Evolutionary conservation across 768 basidiomycete genomes (phyloP).

Genomic region (Russula ochroleuca): DNA sequence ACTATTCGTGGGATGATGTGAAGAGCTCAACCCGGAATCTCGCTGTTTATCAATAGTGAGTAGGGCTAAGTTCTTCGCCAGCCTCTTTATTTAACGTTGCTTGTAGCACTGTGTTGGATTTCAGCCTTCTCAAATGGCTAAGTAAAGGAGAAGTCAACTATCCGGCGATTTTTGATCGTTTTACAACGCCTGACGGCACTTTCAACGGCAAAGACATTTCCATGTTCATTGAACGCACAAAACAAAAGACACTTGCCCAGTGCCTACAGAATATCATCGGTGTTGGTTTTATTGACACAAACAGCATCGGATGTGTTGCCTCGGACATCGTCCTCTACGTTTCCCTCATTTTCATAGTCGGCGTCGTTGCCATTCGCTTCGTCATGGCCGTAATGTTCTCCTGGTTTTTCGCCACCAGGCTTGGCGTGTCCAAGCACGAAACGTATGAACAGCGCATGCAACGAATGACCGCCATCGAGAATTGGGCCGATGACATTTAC

Average conservation of each 20-base stretch:
- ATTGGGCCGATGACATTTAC: slow-evolving; percentile 96
- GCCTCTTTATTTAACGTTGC: slow-evolving; percentile 20
- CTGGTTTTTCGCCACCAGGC: slow-evolving; percentile 96
- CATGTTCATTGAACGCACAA: slow-evolving; percentile 74
- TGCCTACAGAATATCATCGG: slow-evolving; percentile 85
- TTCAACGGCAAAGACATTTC: slow-evolving; percentile 84
- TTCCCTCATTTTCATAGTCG: slow-evolving; percentile 95
- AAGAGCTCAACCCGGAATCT: slow-evolving; percentile 64
- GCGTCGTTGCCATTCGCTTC: slow-evolving; percentile 93
- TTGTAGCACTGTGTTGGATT: slow-evolving; percentile 79
- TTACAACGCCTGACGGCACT: slow-evolving; percentile 64
- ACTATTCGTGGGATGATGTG: slow-evolving; percentile 90
- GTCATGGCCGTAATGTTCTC: slow-evolving; percentile 94
- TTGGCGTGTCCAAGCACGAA: slow-evolving; percentile 91
- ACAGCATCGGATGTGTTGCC: slow-evolving; percentile 93
- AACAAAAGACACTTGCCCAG: slow-evolving; percentile 60
- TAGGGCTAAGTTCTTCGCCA: slow-evolving; percentile 25
- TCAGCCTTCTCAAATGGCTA: slow-evolving; percentile 82
- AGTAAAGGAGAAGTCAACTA: slow-evolving; percentile 75
- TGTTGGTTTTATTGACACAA: slow-evolving; percentile 92
- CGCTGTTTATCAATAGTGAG: slow-evolving; percentile 92
- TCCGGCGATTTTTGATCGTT: slow-evolving; percentile 74
- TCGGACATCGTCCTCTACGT: slow-evolving; percentile 92
- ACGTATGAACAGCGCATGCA: slow-evolving; percentile 90
- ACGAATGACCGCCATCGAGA: slow-evolving; percentile 86